These are phyloP conservation scores for Knufia fluminis DNA, from an alignment of 2,329 filamentous ascomycete species.

Conservation along the genomic window DNA sequence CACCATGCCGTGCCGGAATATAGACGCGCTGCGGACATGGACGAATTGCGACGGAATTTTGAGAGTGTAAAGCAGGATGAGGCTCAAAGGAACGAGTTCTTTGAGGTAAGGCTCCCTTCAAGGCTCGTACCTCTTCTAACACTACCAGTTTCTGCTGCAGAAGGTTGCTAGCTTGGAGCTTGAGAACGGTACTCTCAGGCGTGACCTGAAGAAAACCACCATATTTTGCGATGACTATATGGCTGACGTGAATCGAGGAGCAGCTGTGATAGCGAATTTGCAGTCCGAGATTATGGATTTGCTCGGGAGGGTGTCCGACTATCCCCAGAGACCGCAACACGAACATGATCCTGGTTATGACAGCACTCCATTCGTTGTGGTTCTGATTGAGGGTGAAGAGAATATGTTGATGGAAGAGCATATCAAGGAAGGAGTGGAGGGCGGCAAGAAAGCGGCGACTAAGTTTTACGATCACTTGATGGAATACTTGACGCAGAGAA, in stretches of 20 bases:
- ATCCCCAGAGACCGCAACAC: background rate
- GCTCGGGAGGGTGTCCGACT: background rate
- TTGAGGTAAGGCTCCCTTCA: background rate
- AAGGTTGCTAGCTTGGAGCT: background rate
- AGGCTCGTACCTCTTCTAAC: background rate
- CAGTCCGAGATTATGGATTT: constrained; percentile 5
- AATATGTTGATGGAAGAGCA: constrained; percentile 25
- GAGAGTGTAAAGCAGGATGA: constrained; percentile 1
- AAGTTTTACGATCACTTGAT: constrained; percentile 11
- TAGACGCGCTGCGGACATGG: background rate
- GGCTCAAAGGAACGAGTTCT: background rate
- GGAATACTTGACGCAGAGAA: constrained; percentile 10
- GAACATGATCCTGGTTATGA: background rate
- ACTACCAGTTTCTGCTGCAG: background rate
- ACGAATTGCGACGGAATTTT: background rate
- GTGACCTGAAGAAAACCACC: background rate
- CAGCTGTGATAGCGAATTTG: background rate
- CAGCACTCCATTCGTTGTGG: constrained; percentile 13
- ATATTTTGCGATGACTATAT: background rate
- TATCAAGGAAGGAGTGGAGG: constrained; percentile 10
- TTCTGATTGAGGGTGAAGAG: constrained; percentile 29
- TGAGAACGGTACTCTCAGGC: background rate
- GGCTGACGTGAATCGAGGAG: background rate
- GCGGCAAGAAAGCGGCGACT: constrained; percentile 13
- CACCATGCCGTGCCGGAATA: too few relatives aligned